Conservation (phyloP, 768 basidiomycete species). For the Lactifluus echinatus region DNA sequence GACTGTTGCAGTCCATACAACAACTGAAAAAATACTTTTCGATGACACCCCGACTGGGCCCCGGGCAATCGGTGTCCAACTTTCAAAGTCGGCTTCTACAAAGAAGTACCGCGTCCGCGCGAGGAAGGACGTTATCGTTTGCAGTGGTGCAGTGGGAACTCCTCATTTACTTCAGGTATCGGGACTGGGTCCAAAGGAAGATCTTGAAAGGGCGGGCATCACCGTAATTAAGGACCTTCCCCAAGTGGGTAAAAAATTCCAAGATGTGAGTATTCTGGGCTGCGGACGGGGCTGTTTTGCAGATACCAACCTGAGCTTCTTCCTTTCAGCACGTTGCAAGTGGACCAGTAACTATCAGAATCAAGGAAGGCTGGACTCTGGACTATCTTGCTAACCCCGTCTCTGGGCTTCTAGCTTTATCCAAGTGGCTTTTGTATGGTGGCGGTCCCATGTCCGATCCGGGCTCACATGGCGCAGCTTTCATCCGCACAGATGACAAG, state of each 20-base stretch:
- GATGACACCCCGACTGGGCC: not conserved
- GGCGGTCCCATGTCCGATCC: constrained; percentile 4
- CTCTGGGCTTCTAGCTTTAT: not conserved
- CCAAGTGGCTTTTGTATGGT: not conserved
- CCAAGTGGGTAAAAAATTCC: not conserved
- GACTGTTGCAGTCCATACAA: constrained; percentile 1
- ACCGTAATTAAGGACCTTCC: not conserved
- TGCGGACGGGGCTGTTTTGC: not conserved
- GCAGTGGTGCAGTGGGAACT: constrained; percentile 20
- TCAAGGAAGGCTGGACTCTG: constrained; percentile 1
- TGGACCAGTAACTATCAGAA: not conserved
- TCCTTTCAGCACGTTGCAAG: not conserved
- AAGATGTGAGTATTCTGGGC: not conserved
- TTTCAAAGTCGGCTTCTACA: not conserved
- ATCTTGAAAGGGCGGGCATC: constrained; percentile 27
- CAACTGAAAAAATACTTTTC: constrained; percentile 1
- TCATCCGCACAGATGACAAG: constrained; percentile 1
- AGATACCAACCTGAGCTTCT: not conserved
- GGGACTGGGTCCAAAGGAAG: constrained; percentile 31
- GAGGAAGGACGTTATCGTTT: constrained; percentile 19
- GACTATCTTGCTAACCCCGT: constrained; percentile 3
- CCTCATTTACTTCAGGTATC: constrained; percentile 35
- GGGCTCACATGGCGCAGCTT: not conserved
- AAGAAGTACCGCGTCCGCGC: constrained; percentile 8
- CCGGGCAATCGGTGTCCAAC: constrained; percentile 5